Evolutionary conservation across 768 basidiomycete species (phyloP).

Genomic region (Tricholoma furcatifolium): DNA sequence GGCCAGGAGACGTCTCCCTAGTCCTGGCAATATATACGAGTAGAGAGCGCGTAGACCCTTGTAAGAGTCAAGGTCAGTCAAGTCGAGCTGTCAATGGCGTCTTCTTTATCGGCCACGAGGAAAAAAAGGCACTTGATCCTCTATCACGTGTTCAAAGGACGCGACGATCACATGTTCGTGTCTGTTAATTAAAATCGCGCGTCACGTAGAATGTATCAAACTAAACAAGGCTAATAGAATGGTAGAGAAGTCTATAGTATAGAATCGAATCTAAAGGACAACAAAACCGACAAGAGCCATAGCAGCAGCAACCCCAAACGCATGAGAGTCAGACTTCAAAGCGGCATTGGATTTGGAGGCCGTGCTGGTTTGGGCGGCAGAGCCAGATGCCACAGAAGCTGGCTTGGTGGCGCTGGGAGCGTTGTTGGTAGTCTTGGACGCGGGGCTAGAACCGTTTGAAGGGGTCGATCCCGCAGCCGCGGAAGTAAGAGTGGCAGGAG

Average conservation of each 20-base stretch:
- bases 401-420: constrained; percentile 18
- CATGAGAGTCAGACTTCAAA: constrained; percentile 23
- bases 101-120: constrained; percentile 10
- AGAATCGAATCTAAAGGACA: constrained; percentile 31
- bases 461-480: constrained; percentile 4
- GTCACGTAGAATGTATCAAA: neutral
- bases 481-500: constrained; percentile 1
- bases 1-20: constrained; percentile 2
- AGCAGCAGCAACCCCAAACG: constrained; percentile 45
- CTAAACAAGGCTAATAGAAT: neutral
- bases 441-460: neutral
- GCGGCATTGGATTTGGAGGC: constrained; percentile 26
- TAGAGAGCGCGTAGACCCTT: constrained; percentile 1
- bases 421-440: constrained; percentile 17
- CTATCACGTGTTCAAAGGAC: constrained; percentile 14
- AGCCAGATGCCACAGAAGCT: constrained; percentile 14
- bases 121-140: constrained; percentile 11
- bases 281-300: constrained; percentile 52
- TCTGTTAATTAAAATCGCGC: neutral
- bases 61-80: neutral
- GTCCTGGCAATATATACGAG: constrained; percentile 13
- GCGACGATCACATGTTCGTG: constrained; percentile 20
- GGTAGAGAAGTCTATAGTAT: neutral
- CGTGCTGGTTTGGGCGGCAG: constrained; percentile 8
- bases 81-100: constrained; percentile 9